These are phyloP conservation scores for Evansstolkia leycettana DNA, from an alignment of 495 filamentous ascomycete genomes.

Conservation along the genomic window DNA sequence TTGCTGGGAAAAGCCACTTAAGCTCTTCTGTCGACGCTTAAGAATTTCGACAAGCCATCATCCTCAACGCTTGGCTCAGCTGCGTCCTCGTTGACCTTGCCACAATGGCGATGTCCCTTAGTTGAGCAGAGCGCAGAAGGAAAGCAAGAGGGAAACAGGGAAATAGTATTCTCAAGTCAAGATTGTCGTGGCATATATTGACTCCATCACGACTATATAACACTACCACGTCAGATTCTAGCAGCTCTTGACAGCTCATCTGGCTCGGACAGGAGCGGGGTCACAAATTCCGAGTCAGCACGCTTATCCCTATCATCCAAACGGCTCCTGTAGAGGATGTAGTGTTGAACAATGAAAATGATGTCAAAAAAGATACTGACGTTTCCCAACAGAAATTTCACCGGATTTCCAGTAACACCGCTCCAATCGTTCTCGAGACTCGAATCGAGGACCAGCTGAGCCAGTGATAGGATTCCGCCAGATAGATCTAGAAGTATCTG, in stretches of 20 bases:
- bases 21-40: too few species aligned
- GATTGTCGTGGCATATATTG: too few species aligned
- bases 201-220: too few species aligned
- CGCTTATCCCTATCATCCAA: conserved; percentile 7
- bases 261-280: conserved; percentile 17
- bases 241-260: conserved; percentile 4
- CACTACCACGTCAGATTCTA: conserved; percentile 1
- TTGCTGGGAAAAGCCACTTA: too few species aligned
- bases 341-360: conserved; percentile 82
- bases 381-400: conserved; percentile 77
- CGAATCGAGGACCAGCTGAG: conserved; percentile 74
- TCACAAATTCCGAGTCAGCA: conserved; percentile 9
- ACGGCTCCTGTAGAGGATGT: conserved; percentile 50
- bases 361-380: conserved; percentile 76
- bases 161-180: too few species aligned
- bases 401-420: conserved; percentile 80
- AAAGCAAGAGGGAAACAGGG: too few species aligned
- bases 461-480: conserved; percentile 72
- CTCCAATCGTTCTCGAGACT: conserved; percentile 78
- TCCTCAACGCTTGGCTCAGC: too few species aligned
- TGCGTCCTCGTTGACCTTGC: too few species aligned
- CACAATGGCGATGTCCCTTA: too few species aligned
- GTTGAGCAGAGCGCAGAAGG: too few species aligned
- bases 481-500: conserved; percentile 77
- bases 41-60: too few species aligned